phyloP scores from a whole-genome alignment of 176 grass and related monocot genomes.

The Avena atlantica region DNA sequence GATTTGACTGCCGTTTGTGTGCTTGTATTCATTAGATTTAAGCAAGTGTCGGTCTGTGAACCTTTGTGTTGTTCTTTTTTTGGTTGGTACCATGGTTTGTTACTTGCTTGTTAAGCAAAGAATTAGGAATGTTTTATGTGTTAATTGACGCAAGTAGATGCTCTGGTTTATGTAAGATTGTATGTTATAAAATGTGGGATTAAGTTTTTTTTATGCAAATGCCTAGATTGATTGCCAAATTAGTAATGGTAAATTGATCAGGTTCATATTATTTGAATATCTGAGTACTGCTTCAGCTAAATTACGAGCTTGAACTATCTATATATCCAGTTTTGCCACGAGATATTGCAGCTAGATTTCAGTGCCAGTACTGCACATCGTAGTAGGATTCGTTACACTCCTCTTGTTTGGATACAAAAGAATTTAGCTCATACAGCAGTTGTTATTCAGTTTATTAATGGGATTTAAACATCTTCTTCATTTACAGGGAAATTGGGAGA shows the following conservation, averaged over 20 bases:
- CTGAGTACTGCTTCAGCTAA: background rate
- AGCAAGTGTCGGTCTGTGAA: slow-evolving; percentile 2
- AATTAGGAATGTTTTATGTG: background rate
- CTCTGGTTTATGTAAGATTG: slow-evolving; percentile 17
- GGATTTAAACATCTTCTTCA: slow-evolving; percentile 33
- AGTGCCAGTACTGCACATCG: background rate
- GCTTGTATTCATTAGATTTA: slow-evolving; percentile 1
- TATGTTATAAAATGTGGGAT: background rate
- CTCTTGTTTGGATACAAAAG: background rate
- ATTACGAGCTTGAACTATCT: slow-evolving; percentile 14
- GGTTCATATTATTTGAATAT: background rate
- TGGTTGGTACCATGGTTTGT: background rate
- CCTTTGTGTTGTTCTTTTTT: background rate
- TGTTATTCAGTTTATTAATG: slow-evolving; percentile 31
- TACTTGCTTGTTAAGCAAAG: slow-evolving; percentile 6
- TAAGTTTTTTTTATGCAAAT: background rate
- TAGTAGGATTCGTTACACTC: background rate
- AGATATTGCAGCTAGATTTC: slow-evolving; percentile 1
- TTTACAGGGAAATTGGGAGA: slow-evolving; percentile 77
- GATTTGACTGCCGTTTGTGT: background rate
- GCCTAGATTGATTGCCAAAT: background rate
- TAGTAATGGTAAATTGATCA: background rate
- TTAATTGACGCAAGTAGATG: background rate
- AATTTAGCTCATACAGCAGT: background rate
- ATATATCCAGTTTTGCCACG: background rate